phyloP scores from a whole-genome alignment of 2,329 filamentous ascomycete species.

The Cercospora brassicicola region DNA sequence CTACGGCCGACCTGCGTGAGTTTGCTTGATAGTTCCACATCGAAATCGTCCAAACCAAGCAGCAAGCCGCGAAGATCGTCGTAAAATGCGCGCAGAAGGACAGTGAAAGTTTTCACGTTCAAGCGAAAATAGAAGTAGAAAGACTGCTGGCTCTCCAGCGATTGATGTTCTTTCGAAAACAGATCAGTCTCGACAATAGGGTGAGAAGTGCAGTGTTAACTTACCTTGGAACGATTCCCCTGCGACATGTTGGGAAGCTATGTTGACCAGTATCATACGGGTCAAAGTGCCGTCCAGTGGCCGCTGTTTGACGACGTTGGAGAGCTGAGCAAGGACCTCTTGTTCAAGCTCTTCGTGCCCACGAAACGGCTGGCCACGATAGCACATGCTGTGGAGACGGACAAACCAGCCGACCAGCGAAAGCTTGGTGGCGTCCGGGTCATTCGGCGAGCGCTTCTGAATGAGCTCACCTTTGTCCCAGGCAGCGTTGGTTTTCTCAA shows the following conservation, averaged over 20 bases:
- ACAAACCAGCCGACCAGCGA: slow-evolving; percentile 79
- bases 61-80: slow-evolving; percentile 59
- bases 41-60: slow-evolving; percentile 52
- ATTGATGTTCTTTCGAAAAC: slow-evolving; percentile 3
- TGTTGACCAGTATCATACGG: slow-evolving; percentile 81
- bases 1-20: slow-evolving; percentile 42
- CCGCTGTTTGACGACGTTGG: slow-evolving; percentile 69
- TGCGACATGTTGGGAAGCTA: slow-evolving; percentile 77
- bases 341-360: slow-evolving; percentile 79
- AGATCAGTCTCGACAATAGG: slow-evolving; percentile 1
- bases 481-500: slow-evolving; percentile 62
- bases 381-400: slow-evolving; percentile 80
- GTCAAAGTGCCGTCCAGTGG: slow-evolving; percentile 65
- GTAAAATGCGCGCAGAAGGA: slow-evolving; percentile 68
- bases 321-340: slow-evolving; percentile 77
- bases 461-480: slow-evolving; percentile 59
- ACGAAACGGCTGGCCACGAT: slow-evolving; percentile 71
- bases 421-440: slow-evolving; percentile 58
- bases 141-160: slow-evolving; percentile 38
- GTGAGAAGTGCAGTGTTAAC: slow-evolving; percentile 16
- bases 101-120: slow-evolving; percentile 74
- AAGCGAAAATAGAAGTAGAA: slow-evolving; percentile 69
- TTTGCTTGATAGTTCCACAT: slow-evolving; percentile 40
- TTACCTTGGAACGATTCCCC: slow-evolving; percentile 60
- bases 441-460: slow-evolving; percentile 41